Evolutionary conservation across 352 stramenopile species (phyloP).

Genomic region (Globisporangium canariense): DNA sequence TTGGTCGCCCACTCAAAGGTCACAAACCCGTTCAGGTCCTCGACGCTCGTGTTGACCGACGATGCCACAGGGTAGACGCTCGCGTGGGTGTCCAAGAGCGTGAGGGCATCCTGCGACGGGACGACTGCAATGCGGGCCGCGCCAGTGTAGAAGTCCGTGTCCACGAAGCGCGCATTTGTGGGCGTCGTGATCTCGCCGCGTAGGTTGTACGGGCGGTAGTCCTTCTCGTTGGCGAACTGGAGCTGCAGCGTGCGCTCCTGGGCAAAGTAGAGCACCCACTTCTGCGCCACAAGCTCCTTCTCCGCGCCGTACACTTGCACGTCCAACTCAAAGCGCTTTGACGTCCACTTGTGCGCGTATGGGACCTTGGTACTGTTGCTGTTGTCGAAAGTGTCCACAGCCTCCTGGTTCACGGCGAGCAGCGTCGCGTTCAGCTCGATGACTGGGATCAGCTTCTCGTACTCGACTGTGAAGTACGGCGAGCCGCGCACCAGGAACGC

Average conservation of each 20-base stretch:
- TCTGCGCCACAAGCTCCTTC: conserved; percentile 30
- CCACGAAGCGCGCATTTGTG: conserved; percentile 69
- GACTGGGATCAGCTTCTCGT: conserved; percentile 60
- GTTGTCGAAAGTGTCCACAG: conserved; percentile 24
- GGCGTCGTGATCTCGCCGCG: conserved; percentile 62
- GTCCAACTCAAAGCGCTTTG: conserved; percentile 66
- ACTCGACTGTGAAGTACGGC: conserved; percentile 83
- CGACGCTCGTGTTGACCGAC: conserved; percentile 36
- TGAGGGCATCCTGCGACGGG: conserved; percentile 24
- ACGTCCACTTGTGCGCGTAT: conserved; percentile 45
- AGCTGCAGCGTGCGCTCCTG: conserved; percentile 57
- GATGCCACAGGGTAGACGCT: conserved; percentile 50
- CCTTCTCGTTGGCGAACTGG: conserved; percentile 62
- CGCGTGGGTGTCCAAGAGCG: conserved; percentile 47
- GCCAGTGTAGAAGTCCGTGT: conserved; percentile 62
- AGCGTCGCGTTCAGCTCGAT: conserved; percentile 70
- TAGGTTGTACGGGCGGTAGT: conserved; percentile 64
- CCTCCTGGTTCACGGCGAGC: conserved; percentile 46
- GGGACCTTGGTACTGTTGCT: conserved; percentile 18
- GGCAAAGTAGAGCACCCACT: conserved; percentile 77
- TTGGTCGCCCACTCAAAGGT: conserved; percentile 66
- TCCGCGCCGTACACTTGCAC: conserved; percentile 57
- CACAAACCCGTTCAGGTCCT: conserved; percentile 27
- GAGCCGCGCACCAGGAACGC: conserved; percentile 54
- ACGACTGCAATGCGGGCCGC: conserved; percentile 58